Conservation (phyloP, 1,139 yeast genomes). For the Trichomonascaceae sp. region DNA sequence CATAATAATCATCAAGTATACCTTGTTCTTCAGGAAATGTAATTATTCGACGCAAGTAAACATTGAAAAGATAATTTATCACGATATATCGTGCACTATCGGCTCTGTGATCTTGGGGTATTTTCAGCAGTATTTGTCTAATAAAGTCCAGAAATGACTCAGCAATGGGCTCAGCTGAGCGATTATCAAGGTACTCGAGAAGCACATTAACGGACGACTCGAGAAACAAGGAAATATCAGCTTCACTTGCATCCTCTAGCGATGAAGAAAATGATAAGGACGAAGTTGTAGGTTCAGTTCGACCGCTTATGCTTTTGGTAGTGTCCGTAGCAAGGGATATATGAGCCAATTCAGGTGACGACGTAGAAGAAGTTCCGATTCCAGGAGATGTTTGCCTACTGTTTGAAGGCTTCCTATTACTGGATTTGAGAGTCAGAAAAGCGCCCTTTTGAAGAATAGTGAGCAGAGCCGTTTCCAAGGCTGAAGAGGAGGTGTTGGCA, state of each 20-base stretch:
- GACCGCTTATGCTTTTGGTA: slow-evolving; percentile 7
- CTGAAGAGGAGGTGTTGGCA: slow-evolving; percentile 20
- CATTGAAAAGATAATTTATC: slow-evolving; percentile 23
- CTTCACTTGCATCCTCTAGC: slow-evolving; percentile 12
- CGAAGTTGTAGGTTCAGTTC: slow-evolving; percentile 8
- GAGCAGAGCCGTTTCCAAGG: slow-evolving; percentile 21
- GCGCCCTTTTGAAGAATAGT: slow-evolving; percentile 26
- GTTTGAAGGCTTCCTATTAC: background rate
- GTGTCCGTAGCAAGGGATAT: slow-evolving; percentile 14
- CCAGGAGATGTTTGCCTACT: background rate
- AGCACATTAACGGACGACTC: slow-evolving; percentile 15
- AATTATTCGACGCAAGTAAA: slow-evolving; percentile 19
- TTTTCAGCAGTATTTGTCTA: slow-evolving; percentile 20
- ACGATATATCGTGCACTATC: slow-evolving; percentile 19
- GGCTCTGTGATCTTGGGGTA: slow-evolving; percentile 13
- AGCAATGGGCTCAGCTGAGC: slow-evolving; percentile 23
- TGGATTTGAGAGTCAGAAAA: slow-evolving; percentile 16
- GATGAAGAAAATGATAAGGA: slow-evolving; percentile 19
- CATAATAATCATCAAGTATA: slow-evolving; percentile 21
- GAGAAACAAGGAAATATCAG: slow-evolving; percentile 16
- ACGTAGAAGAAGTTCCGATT: slow-evolving; percentile 20
- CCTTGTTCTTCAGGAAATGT: slow-evolving; percentile 26
- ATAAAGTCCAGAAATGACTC: slow-evolving; percentile 20
- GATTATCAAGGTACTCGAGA: slow-evolving; percentile 21
- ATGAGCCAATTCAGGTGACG: slow-evolving; percentile 23